A percentile compares a stretch with the other conserved stretches of the same genome.
Evolutionary conservation across 1,284 basidiomycete genomes (phyloP).

Genomic region (Boletus mariae): DNA sequence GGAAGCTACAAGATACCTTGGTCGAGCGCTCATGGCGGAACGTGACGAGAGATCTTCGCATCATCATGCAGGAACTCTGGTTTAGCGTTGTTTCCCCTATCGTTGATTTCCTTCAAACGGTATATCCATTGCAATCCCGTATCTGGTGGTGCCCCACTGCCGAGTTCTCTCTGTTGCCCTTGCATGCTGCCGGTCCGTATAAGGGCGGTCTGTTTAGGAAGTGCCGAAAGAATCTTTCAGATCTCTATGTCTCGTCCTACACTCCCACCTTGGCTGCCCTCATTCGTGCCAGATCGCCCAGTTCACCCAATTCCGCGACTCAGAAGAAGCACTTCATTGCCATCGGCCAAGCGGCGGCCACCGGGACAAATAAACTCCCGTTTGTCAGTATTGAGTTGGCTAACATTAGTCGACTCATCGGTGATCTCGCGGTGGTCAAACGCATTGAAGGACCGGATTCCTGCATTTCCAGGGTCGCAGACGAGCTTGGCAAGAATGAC

Average conservation of each 20-base stretch:
- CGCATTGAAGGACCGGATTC: background rate
- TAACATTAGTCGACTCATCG: background rate
- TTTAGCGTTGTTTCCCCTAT: background rate
- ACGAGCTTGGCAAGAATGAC: background rate
- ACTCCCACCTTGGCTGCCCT: constrained; percentile 21
- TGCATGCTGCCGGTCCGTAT: background rate
- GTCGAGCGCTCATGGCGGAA: background rate
- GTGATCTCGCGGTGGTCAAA: background rate
- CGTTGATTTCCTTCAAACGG: background rate
- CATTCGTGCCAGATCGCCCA: background rate
- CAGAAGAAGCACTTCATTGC: background rate
- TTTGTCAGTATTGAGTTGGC: background rate
- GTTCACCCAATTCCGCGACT: background rate
- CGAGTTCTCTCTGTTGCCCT: background rate
- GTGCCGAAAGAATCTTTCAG: constrained; percentile 13
- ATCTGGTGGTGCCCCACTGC: background rate
- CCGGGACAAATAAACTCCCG: background rate
- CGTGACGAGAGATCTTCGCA: background rate
- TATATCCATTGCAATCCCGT: background rate
- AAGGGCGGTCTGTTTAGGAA: background rate
- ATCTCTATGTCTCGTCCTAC: constrained; percentile 35
- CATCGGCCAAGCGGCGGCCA: background rate
- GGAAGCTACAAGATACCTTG: background rate
- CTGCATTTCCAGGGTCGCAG: background rate
- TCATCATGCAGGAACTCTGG: background rate